Evolutionary conservation across 225 moss, liverwort and hornwort species (phyloP).

Genomic region (Pleurozium schreberi): DNA sequence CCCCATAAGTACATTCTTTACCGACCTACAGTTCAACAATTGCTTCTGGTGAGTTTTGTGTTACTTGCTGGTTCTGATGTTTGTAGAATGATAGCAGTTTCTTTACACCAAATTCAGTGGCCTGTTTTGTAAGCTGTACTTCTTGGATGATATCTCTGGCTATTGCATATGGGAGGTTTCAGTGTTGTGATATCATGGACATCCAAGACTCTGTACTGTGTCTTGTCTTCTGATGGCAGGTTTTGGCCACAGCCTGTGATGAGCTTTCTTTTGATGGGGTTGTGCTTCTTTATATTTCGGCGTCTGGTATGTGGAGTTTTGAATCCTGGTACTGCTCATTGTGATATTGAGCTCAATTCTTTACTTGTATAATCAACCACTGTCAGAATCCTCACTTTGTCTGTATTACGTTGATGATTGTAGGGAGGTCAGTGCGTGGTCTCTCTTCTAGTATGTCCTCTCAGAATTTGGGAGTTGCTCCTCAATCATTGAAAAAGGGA

Average conservation of each 20-base stretch:
- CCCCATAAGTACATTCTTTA: slow-evolving; percentile 96
- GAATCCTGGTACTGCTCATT: not conserved
- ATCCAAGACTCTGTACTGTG: not conserved
- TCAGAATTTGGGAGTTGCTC: slow-evolving; percentile 27
- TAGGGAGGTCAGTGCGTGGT: slow-evolving; percentile 69
- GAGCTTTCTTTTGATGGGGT: slow-evolving; percentile 76
- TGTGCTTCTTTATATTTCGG: slow-evolving; percentile 83
- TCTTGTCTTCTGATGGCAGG: slow-evolving; percentile 27
- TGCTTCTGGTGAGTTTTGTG: slow-evolving; percentile 61
- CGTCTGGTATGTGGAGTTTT: slow-evolving; percentile 46
- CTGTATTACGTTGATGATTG: slow-evolving; percentile 11
- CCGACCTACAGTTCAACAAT: slow-evolving; percentile 85
- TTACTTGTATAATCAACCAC: not conserved
- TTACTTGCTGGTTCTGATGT: not conserved
- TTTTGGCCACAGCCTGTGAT: slow-evolving; percentile 86
- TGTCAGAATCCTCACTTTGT: slow-evolving; percentile 8
- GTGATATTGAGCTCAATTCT: not conserved
- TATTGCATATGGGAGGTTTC: not conserved
- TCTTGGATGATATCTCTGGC: not conserved
- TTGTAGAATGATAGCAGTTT: not conserved
- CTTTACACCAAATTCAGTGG: not conserved
- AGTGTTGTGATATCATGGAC: not conserved
- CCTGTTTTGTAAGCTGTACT: not conserved
- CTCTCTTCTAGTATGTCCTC: slow-evolving; percentile 45
- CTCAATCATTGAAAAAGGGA: slow-evolving; percentile 24